These are phyloP conservation scores for Cystofilobasidium capitatum DNA, from an alignment of 768 basidiomycete genomes.

Conservation along the genomic window DNA sequence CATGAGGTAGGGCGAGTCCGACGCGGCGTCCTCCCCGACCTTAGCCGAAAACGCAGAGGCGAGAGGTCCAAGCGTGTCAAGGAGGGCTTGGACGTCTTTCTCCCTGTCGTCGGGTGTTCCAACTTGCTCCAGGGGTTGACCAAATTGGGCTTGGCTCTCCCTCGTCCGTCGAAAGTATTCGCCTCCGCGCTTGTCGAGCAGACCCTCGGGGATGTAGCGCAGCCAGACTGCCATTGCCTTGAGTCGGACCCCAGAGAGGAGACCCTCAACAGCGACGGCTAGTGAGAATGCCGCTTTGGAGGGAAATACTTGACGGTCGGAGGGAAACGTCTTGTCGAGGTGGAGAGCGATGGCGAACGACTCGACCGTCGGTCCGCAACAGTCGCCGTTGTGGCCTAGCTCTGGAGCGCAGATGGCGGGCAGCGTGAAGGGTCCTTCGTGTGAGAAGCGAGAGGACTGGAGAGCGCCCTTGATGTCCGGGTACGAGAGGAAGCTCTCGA, in stretches of 20 bases:
- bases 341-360: background rate
- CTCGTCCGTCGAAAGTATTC: background rate
- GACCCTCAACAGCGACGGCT: background rate
- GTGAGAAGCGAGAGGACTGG: background rate
- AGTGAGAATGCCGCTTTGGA: background rate
- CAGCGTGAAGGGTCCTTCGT: constrained; percentile 5
- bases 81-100: background rate
- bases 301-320: background rate
- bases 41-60: background rate
- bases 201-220: background rate
- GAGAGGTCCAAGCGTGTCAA: background rate
- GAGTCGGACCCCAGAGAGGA: background rate
- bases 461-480: constrained; percentile 26
- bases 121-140: background rate
- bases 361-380: background rate
- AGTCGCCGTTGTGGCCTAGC: background rate
- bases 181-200: background rate
- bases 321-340: background rate
- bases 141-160: background rate
- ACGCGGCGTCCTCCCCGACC: background rate
- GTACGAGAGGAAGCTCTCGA: constrained; percentile 28
- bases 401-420: constrained; percentile 7
- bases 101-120: background rate
- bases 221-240: background rate
- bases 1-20: background rate